Percentiles rank a stretch among this genome's conserved stretches.
phyloP scores from a whole-genome alignment of 1,139 yeast species.

The Suhomyces taliae region DNA sequence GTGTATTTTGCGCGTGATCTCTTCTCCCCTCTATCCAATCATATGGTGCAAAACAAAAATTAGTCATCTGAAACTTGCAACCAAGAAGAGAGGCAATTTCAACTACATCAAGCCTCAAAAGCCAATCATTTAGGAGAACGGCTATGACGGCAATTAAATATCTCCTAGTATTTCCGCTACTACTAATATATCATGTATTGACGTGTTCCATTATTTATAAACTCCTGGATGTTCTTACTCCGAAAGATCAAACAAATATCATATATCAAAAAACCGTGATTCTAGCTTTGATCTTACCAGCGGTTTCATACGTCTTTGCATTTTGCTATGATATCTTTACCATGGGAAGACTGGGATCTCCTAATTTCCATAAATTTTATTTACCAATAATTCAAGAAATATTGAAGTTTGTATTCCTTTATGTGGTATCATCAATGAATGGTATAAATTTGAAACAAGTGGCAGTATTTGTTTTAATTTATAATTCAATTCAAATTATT shows the following conservation, averaged over 20 bases:
- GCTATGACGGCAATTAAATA: not conserved
- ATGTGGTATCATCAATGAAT: slow-evolving; percentile 5
- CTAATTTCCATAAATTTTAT: slow-evolving; percentile 14
- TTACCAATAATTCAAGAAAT: slow-evolving; percentile 16
- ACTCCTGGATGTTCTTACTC: slow-evolving; percentile 1
- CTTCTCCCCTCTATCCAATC: not conserved
- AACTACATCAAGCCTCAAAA: not conserved
- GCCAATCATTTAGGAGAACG: not conserved
- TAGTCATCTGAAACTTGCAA: not conserved
- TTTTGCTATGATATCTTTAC: slow-evolving; percentile 16
- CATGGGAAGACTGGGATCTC: slow-evolving; percentile 5
- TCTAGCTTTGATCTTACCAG: slow-evolving; percentile 12
- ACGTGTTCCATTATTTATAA: not conserved
- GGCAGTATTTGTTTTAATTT: slow-evolving; percentile 12
- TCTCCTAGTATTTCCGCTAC: not conserved
- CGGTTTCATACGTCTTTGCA: slow-evolving; percentile 8
- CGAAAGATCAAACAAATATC: slow-evolving; percentile 3
- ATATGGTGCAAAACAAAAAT: not conserved
- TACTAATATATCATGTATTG: not conserved
- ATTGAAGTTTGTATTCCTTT: slow-evolving; percentile 12
- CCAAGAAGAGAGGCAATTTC: not conserved
- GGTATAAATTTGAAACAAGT: slow-evolving; percentile 13
- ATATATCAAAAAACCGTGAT: slow-evolving; percentile 13
- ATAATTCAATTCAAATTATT: slow-evolving; percentile 8
- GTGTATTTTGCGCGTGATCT: not conserved